phyloP scores from a whole-genome alignment of 495 filamentous ascomycete genomes.

The Talaromyces trachyspermus region DNA sequence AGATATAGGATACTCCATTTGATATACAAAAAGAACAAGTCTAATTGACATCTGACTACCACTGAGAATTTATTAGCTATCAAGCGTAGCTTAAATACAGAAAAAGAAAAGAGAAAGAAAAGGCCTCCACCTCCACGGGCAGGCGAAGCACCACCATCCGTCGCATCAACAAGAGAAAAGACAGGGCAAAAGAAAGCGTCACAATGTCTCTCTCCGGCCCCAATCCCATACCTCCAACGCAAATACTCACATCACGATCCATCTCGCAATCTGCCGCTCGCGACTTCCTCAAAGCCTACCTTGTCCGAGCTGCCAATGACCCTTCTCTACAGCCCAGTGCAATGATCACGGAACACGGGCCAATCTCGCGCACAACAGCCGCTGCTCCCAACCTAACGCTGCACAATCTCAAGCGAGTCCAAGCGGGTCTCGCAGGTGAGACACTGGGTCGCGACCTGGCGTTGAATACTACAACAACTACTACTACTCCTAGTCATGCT shows the following conservation, averaged over 20 bases:
- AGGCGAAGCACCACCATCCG: not conserved
- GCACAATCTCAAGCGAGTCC: slow-evolving; percentile 58
- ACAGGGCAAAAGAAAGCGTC: not conserved
- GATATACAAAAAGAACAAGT: too few species aligned
- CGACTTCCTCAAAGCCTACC: slow-evolving; percentile 50
- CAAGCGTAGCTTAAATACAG: too few species aligned
- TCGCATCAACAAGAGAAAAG: not conserved
- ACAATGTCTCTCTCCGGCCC: slow-evolving; percentile 37
- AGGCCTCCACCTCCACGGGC: too few species aligned
- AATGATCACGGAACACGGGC: slow-evolving; percentile 53
- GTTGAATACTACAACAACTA: slow-evolving; percentile 26
- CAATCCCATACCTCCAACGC: slow-evolving; percentile 40
- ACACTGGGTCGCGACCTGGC: slow-evolving; percentile 42
- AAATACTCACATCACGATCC: slow-evolving; percentile 31
- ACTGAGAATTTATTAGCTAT: too few species aligned
- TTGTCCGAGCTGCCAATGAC: slow-evolving; percentile 43
- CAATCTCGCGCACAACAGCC: slow-evolving; percentile 45
- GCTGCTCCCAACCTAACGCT: slow-evolving; percentile 49
- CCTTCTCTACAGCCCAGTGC: slow-evolving; percentile 63
- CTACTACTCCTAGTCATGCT: too few species aligned
- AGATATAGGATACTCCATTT: too few species aligned
- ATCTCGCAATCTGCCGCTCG: slow-evolving; percentile 48
- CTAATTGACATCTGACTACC: too few species aligned
- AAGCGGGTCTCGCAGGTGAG: slow-evolving; percentile 56
- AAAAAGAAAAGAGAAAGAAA: too few species aligned